Evolutionary conservation across 805 yeast genomes (phyloP).

Genomic region (Barnettozyma siamensis): DNA sequence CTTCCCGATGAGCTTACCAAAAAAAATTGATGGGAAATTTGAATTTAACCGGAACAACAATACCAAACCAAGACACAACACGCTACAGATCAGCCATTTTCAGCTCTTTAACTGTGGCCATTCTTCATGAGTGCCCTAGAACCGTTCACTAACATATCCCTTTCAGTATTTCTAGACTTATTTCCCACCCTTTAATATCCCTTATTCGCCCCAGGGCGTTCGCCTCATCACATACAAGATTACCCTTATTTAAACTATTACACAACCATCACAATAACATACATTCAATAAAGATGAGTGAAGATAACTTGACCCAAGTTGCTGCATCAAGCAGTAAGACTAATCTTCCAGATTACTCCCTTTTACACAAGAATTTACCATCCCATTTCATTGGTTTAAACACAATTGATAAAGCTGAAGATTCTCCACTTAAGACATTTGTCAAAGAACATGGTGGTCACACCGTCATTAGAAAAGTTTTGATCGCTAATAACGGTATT

Average conservation of each 20-base stretch:
- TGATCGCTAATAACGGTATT: constrained; percentile 98
- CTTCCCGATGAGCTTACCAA: neutral
- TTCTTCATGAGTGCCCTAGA: neutral
- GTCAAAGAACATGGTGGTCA: constrained; percentile 88
- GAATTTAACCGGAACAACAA: too few relatives aligned
- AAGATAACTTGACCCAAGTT: constrained; percentile 35
- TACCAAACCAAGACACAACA: neutral
- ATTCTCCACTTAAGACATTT: constrained; percentile 74
- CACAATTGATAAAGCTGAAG: constrained; percentile 69
- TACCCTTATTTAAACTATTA: constrained; percentile 1
- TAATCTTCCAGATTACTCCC: constrained; percentile 29
- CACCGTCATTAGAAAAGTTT: constrained; percentile 81
- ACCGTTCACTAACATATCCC: neutral
- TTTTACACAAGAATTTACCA: constrained; percentile 44
- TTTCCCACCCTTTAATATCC: constrained; percentile 5
- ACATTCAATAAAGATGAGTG: constrained; percentile 30
- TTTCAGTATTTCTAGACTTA: constrained; percentile 9
- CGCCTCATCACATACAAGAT: neutral
- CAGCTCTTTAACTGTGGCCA: neutral
- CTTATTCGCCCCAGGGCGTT: constrained; percentile 10
- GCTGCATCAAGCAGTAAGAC: constrained; percentile 24
- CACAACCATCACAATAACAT: constrained; percentile 1
- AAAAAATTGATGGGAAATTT: neutral
- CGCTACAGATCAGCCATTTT: neutral
- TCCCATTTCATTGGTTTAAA: constrained; percentile 78